Base-by-base conservation (phyloP, 164 flowering plant genomes). In the Protea cynaroides region DNA sequence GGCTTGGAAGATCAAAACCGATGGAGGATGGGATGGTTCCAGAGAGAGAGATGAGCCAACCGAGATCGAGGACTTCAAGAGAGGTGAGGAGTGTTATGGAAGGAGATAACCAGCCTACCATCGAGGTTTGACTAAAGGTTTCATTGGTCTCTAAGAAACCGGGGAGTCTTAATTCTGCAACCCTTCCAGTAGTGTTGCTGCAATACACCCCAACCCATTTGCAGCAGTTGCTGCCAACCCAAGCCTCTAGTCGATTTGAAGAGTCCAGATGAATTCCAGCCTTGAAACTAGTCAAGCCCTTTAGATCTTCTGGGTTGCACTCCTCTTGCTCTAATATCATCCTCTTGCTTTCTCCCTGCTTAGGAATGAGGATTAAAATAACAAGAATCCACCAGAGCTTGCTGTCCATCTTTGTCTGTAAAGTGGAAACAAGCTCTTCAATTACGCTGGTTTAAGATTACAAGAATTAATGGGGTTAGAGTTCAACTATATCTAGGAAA, bases 151-250 rank as follows among this genome's bases (percentile, higher is more conserved):
- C 10, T n/a, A n/a, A 9, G 50, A 46, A 46, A 46, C 50, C 50
- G 2, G 84, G 81, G 22, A 86, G 85, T 46, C 19, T 66, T 10
- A 84, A 59, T 58, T 81, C 74, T 4, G 77, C 77, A 51, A 86
- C 88, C 57, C 88, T 82, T 0, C 78, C 72, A 0, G 84, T 82
- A 13, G 29, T 56, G 15, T 74, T 78, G 51, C 75, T 59, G 66
- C 88, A 86, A 23, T 63, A 14, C 47, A 86, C 66, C 59, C 91
- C 88, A 59, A 70, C 76, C 91, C 91, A 86, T 3, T 56, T 69
- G 75, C 91, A 84, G 75, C 91, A 86, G 12, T 59, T 68, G 0
- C n/a, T 49, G 13, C 88, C 88, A n/a, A 64, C 55, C 86, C 91
- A 84, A 38, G 66, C 81, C 36, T 47, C 73, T 4, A 84, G 67